Evolutionary conservation across 805 yeast genomes (phyloP), one percentile per base, ranked within the genome.

Genomic region (Kazachstania kunashirensis): DNA sequence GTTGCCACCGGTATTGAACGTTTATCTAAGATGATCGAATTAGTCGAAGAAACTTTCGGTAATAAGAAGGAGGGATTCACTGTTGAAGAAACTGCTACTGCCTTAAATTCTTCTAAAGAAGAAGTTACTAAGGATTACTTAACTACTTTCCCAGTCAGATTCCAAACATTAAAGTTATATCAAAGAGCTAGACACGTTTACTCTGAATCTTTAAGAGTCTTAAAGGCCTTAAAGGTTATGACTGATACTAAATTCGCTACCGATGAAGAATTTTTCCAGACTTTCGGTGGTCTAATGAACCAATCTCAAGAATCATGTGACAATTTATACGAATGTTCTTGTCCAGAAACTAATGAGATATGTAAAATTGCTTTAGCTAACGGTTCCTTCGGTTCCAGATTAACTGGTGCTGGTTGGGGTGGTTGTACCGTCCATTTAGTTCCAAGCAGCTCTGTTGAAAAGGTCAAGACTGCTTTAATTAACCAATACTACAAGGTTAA

Each of bases 381-480:
- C 41, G 86, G 85, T 3, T 64, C 83, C 1, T 65, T 57, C 40
- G 86, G 86, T 13, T 73, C 83, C 1, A 65, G 88, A 37, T 67
- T 77, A n/a, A 79, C 86, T 8, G 88, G 86, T 19, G 86, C 88
- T 14, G 88, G 88, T 4, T 79, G 77, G 69, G 86, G 86, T 24
- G 86, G 86, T 5, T 73, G 78, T 21, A 66, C 80, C 0, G 80
- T 79, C n/a, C 83, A 78, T 50, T 57, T 79, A 38, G 72, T 79
- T 9, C 48, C 50, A 2, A 40, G 39, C 6, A 39, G 40, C 4
- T 44, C 47, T 19, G 51, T 52, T 10, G 49, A 43, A 23, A 59
- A 70, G 3, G 59, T 61, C 4, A 65, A 65, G 40, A 66, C 62
- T 40, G 75, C 79, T 0, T 60, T 79, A 35, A 60, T 52, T 17